Conservation (phyloP, 176 grass and related monocot genomes). For the Secale cereale region DNA sequence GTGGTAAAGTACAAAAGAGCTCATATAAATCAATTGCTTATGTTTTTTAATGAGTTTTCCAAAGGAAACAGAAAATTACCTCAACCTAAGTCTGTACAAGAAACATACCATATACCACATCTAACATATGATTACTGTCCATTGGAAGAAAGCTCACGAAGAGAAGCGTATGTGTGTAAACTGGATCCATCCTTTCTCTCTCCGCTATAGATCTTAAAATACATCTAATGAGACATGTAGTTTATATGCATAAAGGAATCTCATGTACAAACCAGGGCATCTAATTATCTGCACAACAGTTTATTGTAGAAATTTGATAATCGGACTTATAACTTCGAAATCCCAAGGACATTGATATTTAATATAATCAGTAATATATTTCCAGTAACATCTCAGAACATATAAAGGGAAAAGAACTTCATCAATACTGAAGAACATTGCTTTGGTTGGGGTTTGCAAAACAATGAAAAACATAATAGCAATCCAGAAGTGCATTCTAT, state of each 20-base stretch:
- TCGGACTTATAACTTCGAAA: background rate
- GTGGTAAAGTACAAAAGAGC: background rate
- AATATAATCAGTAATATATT: background rate
- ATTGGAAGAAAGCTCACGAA: background rate
- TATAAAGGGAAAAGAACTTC: conserved; percentile 10
- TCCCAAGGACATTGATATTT: background rate
- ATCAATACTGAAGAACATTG: background rate
- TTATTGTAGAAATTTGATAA: background rate
- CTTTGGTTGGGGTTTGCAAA: background rate
- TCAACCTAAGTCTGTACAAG: background rate
- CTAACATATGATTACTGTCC: background rate
- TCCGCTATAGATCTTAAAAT: conserved; percentile 19
- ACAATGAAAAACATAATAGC: background rate
- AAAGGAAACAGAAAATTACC: background rate
- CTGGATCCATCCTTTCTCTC: conserved; percentile 4
- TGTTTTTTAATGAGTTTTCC: background rate
- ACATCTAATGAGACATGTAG: background rate
- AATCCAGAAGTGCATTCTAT: conserved; percentile 14
- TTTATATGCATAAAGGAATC: background rate
- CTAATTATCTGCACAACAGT: background rate
- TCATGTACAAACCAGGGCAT: background rate
- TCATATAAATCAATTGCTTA: background rate
- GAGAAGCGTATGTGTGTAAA: conserved; percentile 1
- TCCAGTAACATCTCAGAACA: background rate
- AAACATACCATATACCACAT: conserved; percentile 9